A percentile compares a stretch with the other conserved stretches of the same genome.
phyloP scores from a whole-genome alignment of 2,329 filamentous ascomycete species.

The Xylaria sp. region DNA sequence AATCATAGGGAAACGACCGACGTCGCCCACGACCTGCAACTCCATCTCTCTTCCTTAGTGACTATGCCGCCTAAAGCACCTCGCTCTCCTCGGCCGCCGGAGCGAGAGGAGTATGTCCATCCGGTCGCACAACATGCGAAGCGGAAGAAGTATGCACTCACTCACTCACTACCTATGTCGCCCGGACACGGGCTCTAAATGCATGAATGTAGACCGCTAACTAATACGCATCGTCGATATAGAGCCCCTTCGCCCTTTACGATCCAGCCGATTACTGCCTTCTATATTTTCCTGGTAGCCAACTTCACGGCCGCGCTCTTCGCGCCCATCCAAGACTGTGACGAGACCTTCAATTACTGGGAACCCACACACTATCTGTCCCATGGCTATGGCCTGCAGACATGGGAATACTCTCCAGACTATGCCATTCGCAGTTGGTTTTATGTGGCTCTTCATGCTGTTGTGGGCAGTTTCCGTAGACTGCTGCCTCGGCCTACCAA shows the following conservation, averaged over 20 bases:
- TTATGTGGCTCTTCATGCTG: constrained; percentile 83
- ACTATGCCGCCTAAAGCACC: constrained; percentile 43
- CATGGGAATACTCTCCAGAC: constrained; percentile 97
- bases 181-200: background rate
- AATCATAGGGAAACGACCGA: background rate
- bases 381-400: constrained; percentile 93
- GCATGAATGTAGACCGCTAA: constrained; percentile 17
- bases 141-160: constrained; percentile 50
- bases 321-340: constrained; percentile 95
- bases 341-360: constrained; percentile 99
- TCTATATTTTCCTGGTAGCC: constrained; percentile 81
- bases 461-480: constrained; percentile 73
- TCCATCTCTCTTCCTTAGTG: background rate
- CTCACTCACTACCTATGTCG: background rate
- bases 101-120: constrained; percentile 45
- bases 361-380: constrained; percentile 94
- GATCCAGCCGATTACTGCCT: constrained; percentile 78
- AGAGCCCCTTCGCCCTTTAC: constrained; percentile 67
- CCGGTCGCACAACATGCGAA: constrained; percentile 49
- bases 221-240: constrained; percentile 17
- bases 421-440: constrained; percentile 97
- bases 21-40: background rate
- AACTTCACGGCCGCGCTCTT: constrained; percentile 81
- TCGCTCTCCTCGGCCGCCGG: constrained; percentile 20
- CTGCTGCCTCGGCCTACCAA: constrained; percentile 72